Conservation (phyloP, 1,139 yeast genomes). For the Protomyces inundatus region DNA sequence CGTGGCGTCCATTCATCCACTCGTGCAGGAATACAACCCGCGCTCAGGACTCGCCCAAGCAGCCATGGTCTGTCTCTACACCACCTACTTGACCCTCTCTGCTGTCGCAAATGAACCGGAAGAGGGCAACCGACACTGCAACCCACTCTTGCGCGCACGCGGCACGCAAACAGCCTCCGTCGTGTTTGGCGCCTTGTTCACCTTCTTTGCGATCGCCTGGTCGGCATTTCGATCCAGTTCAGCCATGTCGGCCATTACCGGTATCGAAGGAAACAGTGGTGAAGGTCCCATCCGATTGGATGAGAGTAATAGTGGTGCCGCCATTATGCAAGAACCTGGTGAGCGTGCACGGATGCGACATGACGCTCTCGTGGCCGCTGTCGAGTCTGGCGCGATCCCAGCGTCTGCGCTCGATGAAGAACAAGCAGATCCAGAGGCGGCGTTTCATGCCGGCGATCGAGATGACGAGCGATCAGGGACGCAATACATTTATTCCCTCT, state of each 20-base stretch:
- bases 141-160: constrained; percentile 79
- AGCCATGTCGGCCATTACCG: constrained; percentile 37
- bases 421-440: constrained; percentile 35
- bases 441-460: constrained; percentile 36
- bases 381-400: constrained; percentile 83
- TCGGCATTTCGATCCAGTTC: constrained; percentile 97
- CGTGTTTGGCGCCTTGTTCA: constrained; percentile 84
- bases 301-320: constrained; percentile 31
- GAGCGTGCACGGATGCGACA: constrained; percentile 70
- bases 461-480: constrained; percentile 52
- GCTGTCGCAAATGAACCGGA: constrained; percentile 98
- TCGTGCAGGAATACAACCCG: constrained; percentile 85
- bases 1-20: constrained; percentile 68
- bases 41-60: constrained; percentile 96
- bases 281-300: constrained; percentile 30
- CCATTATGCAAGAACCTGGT: constrained; percentile 51
- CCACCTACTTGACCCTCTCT: constrained; percentile 84
- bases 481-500: constrained; percentile 54
- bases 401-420: constrained; percentile 78
- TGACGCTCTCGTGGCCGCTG: constrained; percentile 88
- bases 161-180: constrained; percentile 90
- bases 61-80: constrained; percentile 90
- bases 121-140: constrained; percentile 63
- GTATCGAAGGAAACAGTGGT: neutral
- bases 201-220: constrained; percentile 91